A percentile compares a stretch with the other conserved stretches of the same genome.
These are phyloP conservation scores for Amoebophrya sp. DNA, from an alignment of 169 alveolate species.

Conservation along the genomic window DNA sequence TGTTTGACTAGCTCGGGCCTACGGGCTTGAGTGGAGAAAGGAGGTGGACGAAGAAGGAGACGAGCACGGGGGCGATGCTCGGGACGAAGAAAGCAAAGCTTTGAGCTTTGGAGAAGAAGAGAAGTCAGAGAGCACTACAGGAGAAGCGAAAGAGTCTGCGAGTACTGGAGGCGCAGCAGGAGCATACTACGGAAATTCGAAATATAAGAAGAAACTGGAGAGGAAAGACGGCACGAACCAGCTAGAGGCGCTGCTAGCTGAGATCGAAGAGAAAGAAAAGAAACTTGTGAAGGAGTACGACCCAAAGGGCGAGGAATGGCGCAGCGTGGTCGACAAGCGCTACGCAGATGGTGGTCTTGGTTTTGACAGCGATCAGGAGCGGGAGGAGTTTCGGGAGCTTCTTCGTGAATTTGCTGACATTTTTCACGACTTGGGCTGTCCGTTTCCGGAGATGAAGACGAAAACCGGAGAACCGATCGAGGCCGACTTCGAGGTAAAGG, in stretches of 20 bases:
- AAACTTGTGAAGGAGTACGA: background rate
- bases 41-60: background rate
- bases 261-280: background rate
- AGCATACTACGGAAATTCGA: background rate
- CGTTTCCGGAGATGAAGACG: background rate
- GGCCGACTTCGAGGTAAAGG: background rate
- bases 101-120: background rate
- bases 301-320: background rate
- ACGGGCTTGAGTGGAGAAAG: background rate
- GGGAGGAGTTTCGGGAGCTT: background rate
- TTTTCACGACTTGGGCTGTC: background rate
- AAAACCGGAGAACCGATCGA: background rate
- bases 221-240: background rate
- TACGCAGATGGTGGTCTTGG: background rate
- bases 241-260: background rate
- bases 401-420: background rate
- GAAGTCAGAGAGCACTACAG: background rate
- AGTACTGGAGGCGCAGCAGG: background rate
- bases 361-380: background rate
- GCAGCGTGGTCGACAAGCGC: background rate
- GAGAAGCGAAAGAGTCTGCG: too few relatives aligned
- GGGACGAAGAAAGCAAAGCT: background rate
- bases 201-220: background rate
- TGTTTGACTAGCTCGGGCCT: background rate
- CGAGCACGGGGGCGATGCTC: background rate